Evolutionary conservation across 768 basidiomycete genomes (phyloP), one percentile per base, ranked within the genome.

Genomic region (Collybiopsis confluens): DNA sequence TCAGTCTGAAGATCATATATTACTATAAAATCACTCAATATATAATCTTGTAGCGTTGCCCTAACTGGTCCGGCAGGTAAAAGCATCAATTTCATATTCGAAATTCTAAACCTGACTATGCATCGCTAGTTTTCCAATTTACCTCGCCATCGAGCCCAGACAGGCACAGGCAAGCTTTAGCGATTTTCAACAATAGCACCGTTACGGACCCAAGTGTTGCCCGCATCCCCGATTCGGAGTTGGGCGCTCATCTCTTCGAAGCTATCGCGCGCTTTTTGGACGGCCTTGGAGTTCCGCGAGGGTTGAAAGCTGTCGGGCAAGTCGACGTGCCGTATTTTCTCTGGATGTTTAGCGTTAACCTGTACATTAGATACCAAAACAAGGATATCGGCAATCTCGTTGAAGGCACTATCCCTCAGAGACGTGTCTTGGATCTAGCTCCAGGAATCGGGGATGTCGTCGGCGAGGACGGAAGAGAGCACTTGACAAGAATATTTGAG

Each of bases 131-230:
- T 41, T 98, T 98, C 79, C 83, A 88, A 63, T 98, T 95, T 70
- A 98, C 96, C 7, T 89, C 96, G 0, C 94, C 96, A 6, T 95
- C 95, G 4, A 86, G 92, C 0, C 92, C 94, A 2, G 83, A 87
- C 56, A 87, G 94, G 40, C 95, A 98, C 70, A 86, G 95, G 42
- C 85, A 92, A 68, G 91, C 86, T 1, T 78, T 95, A 15, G 85
- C 89, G 2, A 85, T 96, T 62, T 98, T 97, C 77, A 82, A 78
- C 38, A 68, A 72, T 53, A 83, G 82, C 0, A 83, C 77, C 23
- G 65, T 75, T n/a, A 75, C 83, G 1, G 85, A 90, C 70, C 80
- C 89, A 13, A 80, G 82, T 2, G 84, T 92, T 60, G 71, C 78
- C 3, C 80, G 82, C 35, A 84, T 94, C 47, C 81, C 91, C 0